Conservation (phyloP, 1,284 basidiomycete species). For the Puccinia hordei region DNA sequence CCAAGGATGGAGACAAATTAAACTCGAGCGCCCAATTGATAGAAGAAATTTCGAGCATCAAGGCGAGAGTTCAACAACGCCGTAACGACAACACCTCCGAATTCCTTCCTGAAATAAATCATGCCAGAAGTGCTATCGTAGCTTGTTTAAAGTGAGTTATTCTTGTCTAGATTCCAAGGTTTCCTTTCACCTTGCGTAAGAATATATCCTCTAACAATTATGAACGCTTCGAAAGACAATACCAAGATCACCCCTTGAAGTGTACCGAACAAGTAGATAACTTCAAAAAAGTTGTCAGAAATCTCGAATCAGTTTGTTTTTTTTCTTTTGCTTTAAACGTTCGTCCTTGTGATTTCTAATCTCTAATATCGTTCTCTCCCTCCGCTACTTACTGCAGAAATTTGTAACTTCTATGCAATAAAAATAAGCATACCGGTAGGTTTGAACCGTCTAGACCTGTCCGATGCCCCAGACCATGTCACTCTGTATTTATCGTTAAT, state of each 20-base stretch:
- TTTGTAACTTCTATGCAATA: slow-evolving; percentile 46
- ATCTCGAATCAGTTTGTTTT: slow-evolving; percentile 39
- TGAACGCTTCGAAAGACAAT: slow-evolving; percentile 1
- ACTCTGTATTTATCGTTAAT: slow-evolving; percentile 19
- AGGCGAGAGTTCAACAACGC: slow-evolving; percentile 32
- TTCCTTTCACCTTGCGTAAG: background rate
- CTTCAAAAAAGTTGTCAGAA: slow-evolving; percentile 37
- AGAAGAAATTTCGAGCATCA: slow-evolving; percentile 37
- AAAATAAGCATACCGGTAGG: background rate
- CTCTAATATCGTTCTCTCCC: background rate
- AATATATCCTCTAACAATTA: background rate
- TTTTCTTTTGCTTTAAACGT: background rate
- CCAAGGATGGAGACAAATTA: background rate
- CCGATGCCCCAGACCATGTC: background rate
- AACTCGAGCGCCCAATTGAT: slow-evolving; percentile 44
- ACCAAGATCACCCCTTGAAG: slow-evolving; percentile 38
- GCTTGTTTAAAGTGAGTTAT: slow-evolving; percentile 41
- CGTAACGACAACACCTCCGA: slow-evolving; percentile 19
- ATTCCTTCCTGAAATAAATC: slow-evolving; percentile 27
- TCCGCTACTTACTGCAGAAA: slow-evolving; percentile 1
- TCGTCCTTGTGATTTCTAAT: background rate
- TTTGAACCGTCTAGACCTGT: background rate
- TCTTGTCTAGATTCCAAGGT: background rate
- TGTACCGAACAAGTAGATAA: slow-evolving; percentile 46
- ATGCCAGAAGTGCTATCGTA: slow-evolving; percentile 31